Evolutionary conservation across 2,329 filamentous ascomycete genomes (phyloP).

Genomic region (Fusarium circinatum): DNA sequence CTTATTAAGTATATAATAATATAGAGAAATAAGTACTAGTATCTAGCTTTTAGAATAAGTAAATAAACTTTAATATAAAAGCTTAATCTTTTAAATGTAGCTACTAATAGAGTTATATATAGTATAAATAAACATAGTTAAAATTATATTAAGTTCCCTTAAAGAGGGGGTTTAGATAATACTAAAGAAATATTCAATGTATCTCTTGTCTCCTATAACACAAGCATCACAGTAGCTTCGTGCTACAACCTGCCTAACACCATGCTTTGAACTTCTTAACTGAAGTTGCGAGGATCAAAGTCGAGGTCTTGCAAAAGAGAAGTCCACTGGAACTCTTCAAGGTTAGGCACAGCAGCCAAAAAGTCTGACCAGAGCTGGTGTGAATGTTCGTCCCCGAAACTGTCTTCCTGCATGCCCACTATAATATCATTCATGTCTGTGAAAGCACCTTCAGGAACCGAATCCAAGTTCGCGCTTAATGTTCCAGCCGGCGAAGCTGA

Average conservation of each 20-base stretch:
- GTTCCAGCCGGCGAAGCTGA: neutral
- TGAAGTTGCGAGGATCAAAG: neutral
- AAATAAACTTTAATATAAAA: neutral
- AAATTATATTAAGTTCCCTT: neutral
- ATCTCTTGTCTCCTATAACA: neutral
- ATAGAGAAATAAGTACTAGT: neutral
- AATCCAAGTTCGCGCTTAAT: neutral
- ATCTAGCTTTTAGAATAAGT: neutral
- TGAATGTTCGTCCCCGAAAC: neutral
- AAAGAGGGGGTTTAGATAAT: neutral
- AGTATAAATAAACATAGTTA: neutral
- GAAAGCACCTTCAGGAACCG: neutral
- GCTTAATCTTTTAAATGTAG: neutral
- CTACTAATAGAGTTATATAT: neutral
- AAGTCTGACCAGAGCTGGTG: constrained; percentile 11
- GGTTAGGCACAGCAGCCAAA: neutral
- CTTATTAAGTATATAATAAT: neutral
- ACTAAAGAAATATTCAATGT: neutral
- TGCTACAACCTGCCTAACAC: too few species aligned
- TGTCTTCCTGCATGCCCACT: neutral
- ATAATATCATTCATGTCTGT: neutral
- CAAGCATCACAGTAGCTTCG: neutral
- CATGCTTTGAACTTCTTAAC: neutral
- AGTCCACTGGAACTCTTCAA: constrained; percentile 1
- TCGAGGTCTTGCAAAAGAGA: neutral